These are phyloP conservation scores for Entoloma clypeatum DNA, from an alignment of 1,284 basidiomycete species.

Conservation along the genomic window DNA sequence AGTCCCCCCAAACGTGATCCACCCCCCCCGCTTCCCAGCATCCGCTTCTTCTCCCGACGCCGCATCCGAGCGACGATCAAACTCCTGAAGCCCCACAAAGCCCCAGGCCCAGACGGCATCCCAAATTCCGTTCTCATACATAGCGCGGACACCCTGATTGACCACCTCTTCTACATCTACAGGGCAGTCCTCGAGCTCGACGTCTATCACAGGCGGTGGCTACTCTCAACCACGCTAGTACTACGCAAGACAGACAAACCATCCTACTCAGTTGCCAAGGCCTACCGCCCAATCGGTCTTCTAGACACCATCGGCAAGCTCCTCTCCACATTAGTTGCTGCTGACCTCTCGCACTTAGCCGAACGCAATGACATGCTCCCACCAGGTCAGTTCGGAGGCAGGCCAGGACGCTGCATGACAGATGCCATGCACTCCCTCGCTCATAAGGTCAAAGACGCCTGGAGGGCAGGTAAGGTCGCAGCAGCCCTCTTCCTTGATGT, in stretches of 20 bases:
- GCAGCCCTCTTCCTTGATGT: slow-evolving; percentile 33
- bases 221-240: slow-evolving; percentile 10
- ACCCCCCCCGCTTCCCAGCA: background rate
- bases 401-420: slow-evolving; percentile 31
- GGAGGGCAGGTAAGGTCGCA: slow-evolving; percentile 26
- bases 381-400: slow-evolving; percentile 29
- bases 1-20: too few species aligned
- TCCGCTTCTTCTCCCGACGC: background rate
- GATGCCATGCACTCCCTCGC: slow-evolving; percentile 32
- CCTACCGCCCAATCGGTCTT: slow-evolving; percentile 30
- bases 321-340: slow-evolving; percentile 24
- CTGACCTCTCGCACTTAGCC: slow-evolving; percentile 21
- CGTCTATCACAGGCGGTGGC: slow-evolving; percentile 19
- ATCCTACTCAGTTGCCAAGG: slow-evolving; percentile 24
- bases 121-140: slow-evolving; percentile 30
- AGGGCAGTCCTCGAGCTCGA: slow-evolving; percentile 19
- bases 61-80: background rate
- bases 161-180: slow-evolving; percentile 24
- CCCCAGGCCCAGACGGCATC: slow-evolving; percentile 28
- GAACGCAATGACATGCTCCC: slow-evolving; percentile 28
- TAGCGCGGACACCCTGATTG: slow-evolving; percentile 14
- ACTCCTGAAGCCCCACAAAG: slow-evolving; percentile 28
- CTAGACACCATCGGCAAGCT: slow-evolving; percentile 24
- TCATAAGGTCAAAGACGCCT: slow-evolving; percentile 28
- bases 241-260: slow-evolving; percentile 30